A percentile compares a stretch with the other conserved stretches of the same genome.
phyloP scores from a whole-genome alignment of 2,329 filamentous ascomycete genomes.

The Metarhizium humberi region DNA sequence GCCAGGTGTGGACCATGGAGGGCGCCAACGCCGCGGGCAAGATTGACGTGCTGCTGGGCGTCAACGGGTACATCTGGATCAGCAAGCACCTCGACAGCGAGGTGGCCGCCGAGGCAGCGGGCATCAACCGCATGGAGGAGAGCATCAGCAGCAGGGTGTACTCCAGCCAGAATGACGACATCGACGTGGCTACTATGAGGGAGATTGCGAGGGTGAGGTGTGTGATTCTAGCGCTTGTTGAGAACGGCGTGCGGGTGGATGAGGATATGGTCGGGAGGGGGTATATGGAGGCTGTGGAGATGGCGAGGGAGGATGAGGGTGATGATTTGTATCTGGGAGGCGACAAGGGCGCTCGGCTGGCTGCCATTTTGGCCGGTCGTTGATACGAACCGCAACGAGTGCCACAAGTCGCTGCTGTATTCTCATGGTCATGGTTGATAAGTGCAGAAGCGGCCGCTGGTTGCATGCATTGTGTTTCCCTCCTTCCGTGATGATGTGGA shows the following conservation, averaged over 20 bases:
- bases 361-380: conserved; percentile 25
- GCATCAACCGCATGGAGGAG: conserved; percentile 82
- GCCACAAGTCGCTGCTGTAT: no score
- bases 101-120: conserved; percentile 35
- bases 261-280: conserved; percentile 79
- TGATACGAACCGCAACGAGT: conserved; percentile 5
- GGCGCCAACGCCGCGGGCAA: conserved; percentile 46
- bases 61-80: conserved; percentile 97
- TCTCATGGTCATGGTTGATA: no score
- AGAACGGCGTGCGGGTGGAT: conserved; percentile 75
- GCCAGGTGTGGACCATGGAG: conserved; percentile 82
- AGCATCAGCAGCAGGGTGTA: conserved; percentile 78
- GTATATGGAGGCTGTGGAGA: conserved; percentile 73
- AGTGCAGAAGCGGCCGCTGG: not conserved
- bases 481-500: not conserved
- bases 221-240: conserved; percentile 73
- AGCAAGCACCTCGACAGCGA: conserved; percentile 67
- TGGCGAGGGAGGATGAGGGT: conserved; percentile 52
- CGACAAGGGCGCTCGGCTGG: conserved; percentile 42
- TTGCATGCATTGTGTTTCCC: not conserved
- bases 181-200: conserved; percentile 64
- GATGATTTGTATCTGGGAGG: conserved; percentile 54
- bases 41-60: conserved; percentile 81
- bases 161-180: conserved; percentile 87
- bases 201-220: conserved; percentile 82